These are phyloP conservation scores for Lathyrus oleraceus DNA, from an alignment of 306 rosid species.

Conservation along the genomic window DNA sequence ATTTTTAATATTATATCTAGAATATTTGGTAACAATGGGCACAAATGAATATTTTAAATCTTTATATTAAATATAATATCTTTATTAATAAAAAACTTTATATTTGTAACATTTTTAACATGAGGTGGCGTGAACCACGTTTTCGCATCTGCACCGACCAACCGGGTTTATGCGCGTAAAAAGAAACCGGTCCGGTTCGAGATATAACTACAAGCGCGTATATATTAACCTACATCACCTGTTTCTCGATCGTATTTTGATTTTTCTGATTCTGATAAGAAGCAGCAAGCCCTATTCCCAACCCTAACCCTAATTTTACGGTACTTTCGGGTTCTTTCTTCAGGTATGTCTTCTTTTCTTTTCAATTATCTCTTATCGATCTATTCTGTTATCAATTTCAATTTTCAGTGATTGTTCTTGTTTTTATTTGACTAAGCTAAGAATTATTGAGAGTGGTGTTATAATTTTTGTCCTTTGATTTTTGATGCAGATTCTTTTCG, in stretches of 20 bases:
- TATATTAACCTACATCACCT: neutral
- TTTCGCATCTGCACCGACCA: neutral
- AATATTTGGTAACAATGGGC: no score
- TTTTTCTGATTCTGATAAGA: conserved; percentile 21
- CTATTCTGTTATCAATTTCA: neutral
- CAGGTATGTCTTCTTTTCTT: conserved; percentile 13
- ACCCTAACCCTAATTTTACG: conserved; percentile 31
- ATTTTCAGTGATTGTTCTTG: neutral
- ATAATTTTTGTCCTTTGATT: neutral
- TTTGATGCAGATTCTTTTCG: conserved; percentile 33
- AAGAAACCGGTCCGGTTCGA: conserved; percentile 22
- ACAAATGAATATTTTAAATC: no score
- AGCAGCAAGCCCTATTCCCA: conserved; percentile 4
- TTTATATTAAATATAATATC: no score
- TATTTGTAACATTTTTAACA: no score
- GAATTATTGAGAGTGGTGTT: neutral
- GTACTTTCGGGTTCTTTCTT: conserved; percentile 4
- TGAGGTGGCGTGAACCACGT: neutral
- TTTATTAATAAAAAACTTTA: no score
- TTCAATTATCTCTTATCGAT: neutral
- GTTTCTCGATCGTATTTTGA: neutral
- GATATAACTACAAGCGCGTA: neutral
- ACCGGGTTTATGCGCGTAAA: conserved; percentile 18
- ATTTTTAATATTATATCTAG: no score
- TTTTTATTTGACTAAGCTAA: neutral